phyloP scores from a whole-genome alignment of 2,329 filamentous ascomycete genomes.

The Ophiocordyceps camponoti-saundersi region DNA sequence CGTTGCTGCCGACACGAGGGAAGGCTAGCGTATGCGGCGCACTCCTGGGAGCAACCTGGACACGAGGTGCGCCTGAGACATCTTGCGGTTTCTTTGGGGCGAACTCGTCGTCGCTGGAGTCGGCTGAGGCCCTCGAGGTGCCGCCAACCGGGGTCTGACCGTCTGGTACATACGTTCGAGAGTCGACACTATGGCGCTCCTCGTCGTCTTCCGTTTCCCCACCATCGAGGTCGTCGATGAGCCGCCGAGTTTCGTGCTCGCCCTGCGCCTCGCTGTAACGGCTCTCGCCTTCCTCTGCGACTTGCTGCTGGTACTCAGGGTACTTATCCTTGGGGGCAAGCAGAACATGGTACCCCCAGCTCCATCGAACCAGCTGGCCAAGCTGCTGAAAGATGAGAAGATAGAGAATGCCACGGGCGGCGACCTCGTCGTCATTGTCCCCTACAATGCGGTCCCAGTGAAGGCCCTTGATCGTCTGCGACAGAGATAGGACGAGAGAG shows the following conservation, averaged over 20 bases:
- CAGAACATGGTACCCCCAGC: slow-evolving; percentile 91
- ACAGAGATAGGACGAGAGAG: slow-evolving; percentile 84
- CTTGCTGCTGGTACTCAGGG: slow-evolving; percentile 40
- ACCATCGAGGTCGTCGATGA: slow-evolving; percentile 21
- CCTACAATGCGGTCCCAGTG: slow-evolving; percentile 86
- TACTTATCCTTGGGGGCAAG: slow-evolving; percentile 71
- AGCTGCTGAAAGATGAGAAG: slow-evolving; percentile 95
- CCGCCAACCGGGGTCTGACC: slow-evolving; percentile 36
- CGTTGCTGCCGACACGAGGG: slow-evolving; percentile 31
- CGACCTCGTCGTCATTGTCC: slow-evolving; percentile 91
- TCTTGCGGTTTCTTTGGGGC: slow-evolving; percentile 13
- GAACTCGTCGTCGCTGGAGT: slow-evolving; percentile 28
- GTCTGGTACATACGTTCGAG: slow-evolving; percentile 33
- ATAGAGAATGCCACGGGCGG: slow-evolving; percentile 83
- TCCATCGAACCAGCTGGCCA: slow-evolving; percentile 89
- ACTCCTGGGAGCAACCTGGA: slow-evolving; percentile 12
- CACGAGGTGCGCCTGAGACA: slow-evolving; percentile 8
- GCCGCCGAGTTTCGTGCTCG: slow-evolving; percentile 25
- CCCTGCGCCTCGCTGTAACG: slow-evolving; percentile 25
- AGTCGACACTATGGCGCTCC: slow-evolving; percentile 21
- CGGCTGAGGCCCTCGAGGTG: slow-evolving; percentile 29
- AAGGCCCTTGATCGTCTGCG: slow-evolving; percentile 76
- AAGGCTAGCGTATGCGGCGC: slow-evolving; percentile 45
- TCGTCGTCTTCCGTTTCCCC: slow-evolving; percentile 21
- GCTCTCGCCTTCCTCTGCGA: slow-evolving; percentile 42